phyloP scores from a whole-genome alignment of 176 grass and related monocot genomes.

The Oryza coarctata region DNA sequence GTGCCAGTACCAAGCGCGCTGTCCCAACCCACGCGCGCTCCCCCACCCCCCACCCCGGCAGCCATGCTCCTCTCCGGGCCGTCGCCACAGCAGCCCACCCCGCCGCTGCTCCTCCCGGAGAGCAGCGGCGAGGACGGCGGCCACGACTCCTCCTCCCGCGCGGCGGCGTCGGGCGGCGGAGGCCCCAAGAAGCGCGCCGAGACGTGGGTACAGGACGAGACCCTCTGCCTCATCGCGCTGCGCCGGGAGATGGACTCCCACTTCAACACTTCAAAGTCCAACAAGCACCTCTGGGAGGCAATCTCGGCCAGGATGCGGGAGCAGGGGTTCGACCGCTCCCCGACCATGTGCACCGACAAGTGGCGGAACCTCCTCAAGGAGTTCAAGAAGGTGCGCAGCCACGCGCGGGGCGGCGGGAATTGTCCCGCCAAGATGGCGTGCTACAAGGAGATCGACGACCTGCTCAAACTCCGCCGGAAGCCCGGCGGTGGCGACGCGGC shows the following conservation, averaged over 20 bases:
- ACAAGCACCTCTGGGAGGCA: constrained; percentile 97
- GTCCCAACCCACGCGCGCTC: too few relatives aligned
- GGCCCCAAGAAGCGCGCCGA: constrained; percentile 94
- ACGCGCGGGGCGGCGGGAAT: constrained; percentile 60
- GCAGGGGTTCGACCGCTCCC: constrained; percentile 89
- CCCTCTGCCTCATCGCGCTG: constrained; percentile 72
- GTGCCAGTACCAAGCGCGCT: too few relatives aligned
- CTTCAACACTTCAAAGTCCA: constrained; percentile 99
- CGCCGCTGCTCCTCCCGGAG: constrained; percentile 57
- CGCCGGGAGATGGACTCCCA: constrained; percentile 77
- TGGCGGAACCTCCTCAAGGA: constrained; percentile 97
- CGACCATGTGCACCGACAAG: constrained; percentile 98
- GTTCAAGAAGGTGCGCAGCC: constrained; percentile 97
- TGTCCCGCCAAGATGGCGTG: constrained; percentile 83
- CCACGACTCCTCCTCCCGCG: constrained; percentile 54
- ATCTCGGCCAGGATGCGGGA: constrained; percentile 92
- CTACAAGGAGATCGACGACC: constrained; percentile 98
- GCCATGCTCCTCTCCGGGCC: constrained; percentile 61
- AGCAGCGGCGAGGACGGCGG: constrained; percentile 75
- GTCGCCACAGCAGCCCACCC: constrained; percentile 44
- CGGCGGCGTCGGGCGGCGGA: constrained; percentile 34
- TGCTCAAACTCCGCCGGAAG: constrained; percentile 80
- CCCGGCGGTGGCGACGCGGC: constrained; percentile 3
- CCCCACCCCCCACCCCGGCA: constrained; percentile 16
- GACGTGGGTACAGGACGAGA: constrained; percentile 96